Evolutionary conservation across 169 alveolate species (phyloP).

Genomic region (Babesia ovata): DNA sequence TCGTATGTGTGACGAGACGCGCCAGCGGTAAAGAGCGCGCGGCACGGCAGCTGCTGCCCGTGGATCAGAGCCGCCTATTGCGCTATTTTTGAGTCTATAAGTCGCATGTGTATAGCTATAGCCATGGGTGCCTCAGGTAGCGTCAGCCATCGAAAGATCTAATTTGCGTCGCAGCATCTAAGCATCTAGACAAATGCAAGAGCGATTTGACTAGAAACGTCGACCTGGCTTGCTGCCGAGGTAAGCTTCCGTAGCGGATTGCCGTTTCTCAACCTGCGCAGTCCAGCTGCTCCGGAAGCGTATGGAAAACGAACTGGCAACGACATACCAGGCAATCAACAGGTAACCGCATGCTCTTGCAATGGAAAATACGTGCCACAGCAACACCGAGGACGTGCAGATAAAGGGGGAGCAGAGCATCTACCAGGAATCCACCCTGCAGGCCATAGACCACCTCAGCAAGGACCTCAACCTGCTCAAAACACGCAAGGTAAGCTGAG

Average conservation of each 20-base stretch:
- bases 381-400: constrained; percentile 23
- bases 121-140: constrained; percentile 40
- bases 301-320: constrained; percentile 18
- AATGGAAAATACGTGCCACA: not conserved
- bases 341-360: constrained; percentile 8
- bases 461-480: constrained; percentile 39
- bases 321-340: constrained; percentile 21
- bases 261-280: not conserved
- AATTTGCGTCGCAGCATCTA: constrained; percentile 19
- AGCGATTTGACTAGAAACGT: constrained; percentile 27
- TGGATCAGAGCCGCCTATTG: not conserved
- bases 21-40: not conserved
- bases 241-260: not conserved
- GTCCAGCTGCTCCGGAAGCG: constrained; percentile 26
- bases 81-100: not conserved
- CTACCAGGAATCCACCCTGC: constrained; percentile 41
- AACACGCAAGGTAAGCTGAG: constrained; percentile 31
- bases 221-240: constrained; percentile 33
- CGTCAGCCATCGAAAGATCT: not conserved
- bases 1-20: not conserved
- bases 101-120: not conserved
- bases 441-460: constrained; percentile 9
- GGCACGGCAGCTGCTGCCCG: not conserved
- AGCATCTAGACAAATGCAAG: constrained; percentile 30
- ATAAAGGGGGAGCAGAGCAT: constrained; percentile 45